These are phyloP conservation scores for Punctularia strigosozonata DNA, from an alignment of 768 basidiomycete genomes.

Conservation along the genomic window DNA sequence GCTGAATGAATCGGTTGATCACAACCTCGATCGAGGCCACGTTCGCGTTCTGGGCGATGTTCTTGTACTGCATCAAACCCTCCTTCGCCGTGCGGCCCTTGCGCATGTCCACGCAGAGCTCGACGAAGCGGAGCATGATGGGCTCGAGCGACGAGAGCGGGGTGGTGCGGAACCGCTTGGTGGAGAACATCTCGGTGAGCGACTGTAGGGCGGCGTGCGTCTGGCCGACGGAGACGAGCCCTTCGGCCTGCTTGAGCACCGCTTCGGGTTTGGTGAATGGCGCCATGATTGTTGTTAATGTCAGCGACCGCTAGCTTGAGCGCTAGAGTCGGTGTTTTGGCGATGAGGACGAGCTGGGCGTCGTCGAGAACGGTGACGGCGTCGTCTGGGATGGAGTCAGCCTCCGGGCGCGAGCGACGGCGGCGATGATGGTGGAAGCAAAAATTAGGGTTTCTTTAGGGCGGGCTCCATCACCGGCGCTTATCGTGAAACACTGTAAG, in stretches of 20 bases:
- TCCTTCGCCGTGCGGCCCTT: constrained; percentile 92
- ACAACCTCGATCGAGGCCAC: constrained; percentile 88
- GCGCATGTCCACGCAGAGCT: constrained; percentile 90
- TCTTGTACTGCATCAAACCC: constrained; percentile 95
- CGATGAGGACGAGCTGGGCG: no score
- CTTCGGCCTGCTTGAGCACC: constrained; percentile 86
- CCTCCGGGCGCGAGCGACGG: no score
- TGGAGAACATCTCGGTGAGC: constrained; percentile 84
- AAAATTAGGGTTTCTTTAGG: no score
- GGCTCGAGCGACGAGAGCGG: constrained; percentile 85
- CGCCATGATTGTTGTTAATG: constrained; percentile 50
- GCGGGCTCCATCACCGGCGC: no score
- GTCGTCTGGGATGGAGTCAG: no score
- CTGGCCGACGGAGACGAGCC: constrained; percentile 86
- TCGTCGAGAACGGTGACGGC: no score
- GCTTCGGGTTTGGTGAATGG: constrained; percentile 88
- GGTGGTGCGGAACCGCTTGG: constrained; percentile 89
- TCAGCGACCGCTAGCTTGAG: no score
- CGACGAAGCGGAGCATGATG: constrained; percentile 91
- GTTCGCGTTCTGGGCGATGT: constrained; percentile 89
- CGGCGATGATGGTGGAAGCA: no score
- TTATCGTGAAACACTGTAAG: no score
- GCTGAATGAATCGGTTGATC: constrained; percentile 73
- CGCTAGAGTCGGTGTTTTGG: no score
- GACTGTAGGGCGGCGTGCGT: constrained; percentile 83